phyloP scores from a whole-genome alignment of 1,284 basidiomycete genomes.

The Fomitopsis pinicola region DNA sequence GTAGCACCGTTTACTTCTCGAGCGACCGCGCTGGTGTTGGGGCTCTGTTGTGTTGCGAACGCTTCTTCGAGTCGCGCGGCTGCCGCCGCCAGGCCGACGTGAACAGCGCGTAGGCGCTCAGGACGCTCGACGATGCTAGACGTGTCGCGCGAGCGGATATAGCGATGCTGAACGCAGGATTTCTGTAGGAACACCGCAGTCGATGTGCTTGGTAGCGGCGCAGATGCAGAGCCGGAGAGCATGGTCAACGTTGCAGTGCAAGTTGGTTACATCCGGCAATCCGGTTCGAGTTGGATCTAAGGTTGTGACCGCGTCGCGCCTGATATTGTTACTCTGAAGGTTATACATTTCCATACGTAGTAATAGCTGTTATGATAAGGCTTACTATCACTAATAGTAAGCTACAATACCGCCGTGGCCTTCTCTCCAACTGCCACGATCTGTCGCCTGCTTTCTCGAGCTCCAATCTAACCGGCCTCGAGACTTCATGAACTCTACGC shows the following conservation, averaged over 20 bases:
- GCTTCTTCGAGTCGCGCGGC: slow-evolving; percentile 63
- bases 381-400: no score
- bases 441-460: neutral
- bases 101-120: slow-evolving; percentile 81
- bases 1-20: neutral
- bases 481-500: neutral
- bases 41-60: neutral
- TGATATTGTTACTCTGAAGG: no score
- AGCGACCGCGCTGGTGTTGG: neutral
- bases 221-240: neutral
- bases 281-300: no score
- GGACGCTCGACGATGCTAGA: slow-evolving; percentile 85
- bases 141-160: slow-evolving; percentile 70
- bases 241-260: neutral
- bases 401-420: no score
- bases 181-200: slow-evolving; percentile 51
- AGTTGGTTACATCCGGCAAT: neutral
- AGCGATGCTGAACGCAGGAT: slow-evolving; percentile 70
- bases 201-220: neutral
- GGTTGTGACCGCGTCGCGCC: no score
- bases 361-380: no score
- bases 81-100: slow-evolving; percentile 75
- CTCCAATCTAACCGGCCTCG: neutral
- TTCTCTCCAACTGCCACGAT: neutral
- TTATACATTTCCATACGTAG: no score